Percentiles rank a stretch among this genome's conserved stretches.
phyloP scores from a whole-genome alignment of 1,284 basidiomycete genomes.

The Farysia itapuensis region DNA sequence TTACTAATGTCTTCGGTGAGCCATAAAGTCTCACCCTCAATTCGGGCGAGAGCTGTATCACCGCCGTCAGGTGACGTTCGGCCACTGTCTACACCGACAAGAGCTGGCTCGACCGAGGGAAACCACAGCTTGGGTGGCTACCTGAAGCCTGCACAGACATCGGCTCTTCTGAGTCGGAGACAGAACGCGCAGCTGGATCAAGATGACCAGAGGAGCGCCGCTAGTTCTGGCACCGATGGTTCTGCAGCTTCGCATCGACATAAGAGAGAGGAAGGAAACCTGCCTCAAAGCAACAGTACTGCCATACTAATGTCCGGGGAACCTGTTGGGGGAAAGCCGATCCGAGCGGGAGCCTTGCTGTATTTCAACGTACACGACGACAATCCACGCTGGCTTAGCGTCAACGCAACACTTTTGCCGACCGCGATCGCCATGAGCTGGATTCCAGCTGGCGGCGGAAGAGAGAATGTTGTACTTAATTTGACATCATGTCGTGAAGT shows the following conservation, averaged over 20 bases:
- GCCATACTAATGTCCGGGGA: conserved; percentile 30
- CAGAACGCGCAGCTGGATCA: conserved; percentile 24
- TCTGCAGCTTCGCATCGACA: conserved; percentile 39
- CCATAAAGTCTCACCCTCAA: too few relatives aligned
- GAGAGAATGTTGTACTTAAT: conserved; percentile 48
- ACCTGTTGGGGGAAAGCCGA: conserved; percentile 15
- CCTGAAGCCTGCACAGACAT: too few relatives aligned
- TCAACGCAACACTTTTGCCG: conserved; percentile 45
- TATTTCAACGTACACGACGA: conserved; percentile 49
- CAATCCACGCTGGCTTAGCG: conserved; percentile 40
- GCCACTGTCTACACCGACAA: too few relatives aligned
- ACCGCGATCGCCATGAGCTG: conserved; percentile 51
- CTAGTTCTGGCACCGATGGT: conserved; percentile 30
- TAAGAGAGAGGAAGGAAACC: conserved; percentile 28
- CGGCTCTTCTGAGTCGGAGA: too few relatives aligned
- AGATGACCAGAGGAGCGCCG: conserved; percentile 23
- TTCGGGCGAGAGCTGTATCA: too few relatives aligned
- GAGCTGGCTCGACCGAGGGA: too few relatives aligned
- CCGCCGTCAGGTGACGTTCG: too few relatives aligned
- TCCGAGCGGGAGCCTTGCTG: conserved; percentile 38
- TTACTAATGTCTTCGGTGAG: too few relatives aligned
- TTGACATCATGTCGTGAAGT: conserved; percentile 47
- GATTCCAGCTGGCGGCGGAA: conserved; percentile 46
- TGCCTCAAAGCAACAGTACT: conserved; percentile 19
- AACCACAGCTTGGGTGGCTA: too few relatives aligned